Percentiles rank a stretch among this genome's conserved stretches.
Evolutionary conservation across 305 asterid species (phyloP).

Genomic region (Fraxinus xanthoxyloides): DNA sequence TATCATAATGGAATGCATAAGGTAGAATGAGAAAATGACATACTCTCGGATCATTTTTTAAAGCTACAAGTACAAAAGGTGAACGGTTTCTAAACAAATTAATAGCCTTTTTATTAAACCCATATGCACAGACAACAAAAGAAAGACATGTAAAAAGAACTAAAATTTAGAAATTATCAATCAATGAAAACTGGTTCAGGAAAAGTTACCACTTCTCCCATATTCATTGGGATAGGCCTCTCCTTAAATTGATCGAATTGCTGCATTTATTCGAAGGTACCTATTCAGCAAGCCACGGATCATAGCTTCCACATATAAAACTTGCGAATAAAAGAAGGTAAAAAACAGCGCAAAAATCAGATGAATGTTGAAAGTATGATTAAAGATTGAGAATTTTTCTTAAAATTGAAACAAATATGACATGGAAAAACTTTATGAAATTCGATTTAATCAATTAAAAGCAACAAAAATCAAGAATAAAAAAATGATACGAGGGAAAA

Average conservation of each 20-base stretch:
- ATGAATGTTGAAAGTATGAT: background rate
- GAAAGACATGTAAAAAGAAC: background rate
- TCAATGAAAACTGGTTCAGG: background rate
- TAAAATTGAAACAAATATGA: background rate
- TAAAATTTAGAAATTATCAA: background rate
- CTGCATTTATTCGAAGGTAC: constrained; percentile 34
- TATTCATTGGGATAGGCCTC: constrained; percentile 28
- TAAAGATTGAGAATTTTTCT: background rate
- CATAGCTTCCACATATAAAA: background rate
- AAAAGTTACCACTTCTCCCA: constrained; percentile 40
- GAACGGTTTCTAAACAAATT: background rate
- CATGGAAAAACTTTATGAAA: background rate
- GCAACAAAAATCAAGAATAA: background rate
- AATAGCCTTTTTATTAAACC: background rate
- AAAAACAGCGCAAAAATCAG: background rate
- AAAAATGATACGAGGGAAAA: background rate
- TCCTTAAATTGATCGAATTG: constrained; percentile 44
- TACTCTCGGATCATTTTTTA: background rate
- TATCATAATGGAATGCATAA: background rate
- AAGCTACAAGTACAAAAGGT: background rate
- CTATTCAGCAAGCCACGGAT: constrained; percentile 18
- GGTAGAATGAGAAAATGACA: background rate
- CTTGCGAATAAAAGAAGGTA: background rate
- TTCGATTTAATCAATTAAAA: background rate
- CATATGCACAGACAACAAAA: background rate